Evolutionary conservation across 495 filamentous ascomycete genomes (phyloP), one percentile per base, ranked within the genome.

Genomic region (Sporormia fimetaria): DNA sequence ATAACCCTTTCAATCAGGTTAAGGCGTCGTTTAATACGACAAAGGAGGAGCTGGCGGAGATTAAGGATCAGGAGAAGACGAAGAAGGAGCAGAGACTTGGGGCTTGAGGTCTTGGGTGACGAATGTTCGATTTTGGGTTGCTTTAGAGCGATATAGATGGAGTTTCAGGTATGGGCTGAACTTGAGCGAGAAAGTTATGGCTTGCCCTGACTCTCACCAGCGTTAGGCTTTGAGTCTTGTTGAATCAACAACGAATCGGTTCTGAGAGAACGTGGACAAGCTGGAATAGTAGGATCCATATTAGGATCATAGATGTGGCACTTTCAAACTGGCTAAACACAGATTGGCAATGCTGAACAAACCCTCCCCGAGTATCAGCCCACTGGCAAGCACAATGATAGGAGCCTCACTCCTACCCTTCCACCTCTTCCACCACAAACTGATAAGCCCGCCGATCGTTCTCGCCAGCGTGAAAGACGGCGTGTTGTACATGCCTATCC

Each of bases 391-490:
- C 1, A 81, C 70, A 40, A 81, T 70, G 16, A 81, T 64, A 3
- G 69, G 69, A 9, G 77, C 74, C 65, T 54, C 68, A 55, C 48
- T 63, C 57, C 64, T 63, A 33, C 61, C 57, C 33, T 64, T 63
- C 23, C 65, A 63, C 4, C 58, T 60, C 17, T 61, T 63, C 81
- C 81, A 87, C 68, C 82, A 93, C 80, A 84, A 94, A 45, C 75
- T 77, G 32, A 94, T 58, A 24, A 92, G 40, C 2, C 90, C 92
- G 6, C 92, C 92, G 8, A 86, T 79, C 1, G 84, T 80, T 33
- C 92, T 64, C 2, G 92, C 87, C 3, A 99, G 69, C 0, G 92
- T 96, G 52, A 99, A 99, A 0, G 83, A 90, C 0, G 92, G 92
- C 2, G 83, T 80, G 53, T 96, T 99, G 64, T 96, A 99, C 74